Evolutionary conservation across 768 basidiomycete species (phyloP), one percentile per base, ranked within the genome.

Genomic region (Lepiota brunneoincarnata): DNA sequence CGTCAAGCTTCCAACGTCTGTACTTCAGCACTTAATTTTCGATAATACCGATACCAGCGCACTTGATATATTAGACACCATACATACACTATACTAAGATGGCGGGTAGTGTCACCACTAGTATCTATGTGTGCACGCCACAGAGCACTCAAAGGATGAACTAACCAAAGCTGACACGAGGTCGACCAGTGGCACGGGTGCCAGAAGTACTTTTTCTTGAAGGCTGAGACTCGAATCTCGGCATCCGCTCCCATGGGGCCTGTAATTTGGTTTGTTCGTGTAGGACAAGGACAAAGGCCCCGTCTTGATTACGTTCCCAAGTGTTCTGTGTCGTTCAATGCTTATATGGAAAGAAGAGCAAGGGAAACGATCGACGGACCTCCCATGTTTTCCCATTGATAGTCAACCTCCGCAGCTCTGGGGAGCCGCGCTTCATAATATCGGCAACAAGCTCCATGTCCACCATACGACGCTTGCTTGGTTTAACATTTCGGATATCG

Each of bases 301-400:
- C 35, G 1, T 48, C 37, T 36, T 48, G 28, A 3, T 45, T 41
- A 14, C 12, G 24, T 35, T 54, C 48, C 45, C 46, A 54, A 9
- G 39, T 15, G 41, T 50, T 36, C 53, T 54, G 15, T 3, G 20
- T 2, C n/a, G 2, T 14, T 31, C 20, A 20, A 18, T 18, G 6
- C 9, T 21, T 34, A 45, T 31, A 11, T 31, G n/a, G 24, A 28
- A 28, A 37, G 18, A 7, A 37, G 36, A 23, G 21, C 23, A 14
- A 26, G 23, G 14, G n/a, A 46, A 31, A 31, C n/a, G 34, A 5
- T 6, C 14, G 17, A 46, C 64, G 15, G 23, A 74, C 75, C 70
- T 74, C 67, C 67, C 71, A 73, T 24, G 42, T 50, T 35, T 58
- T 56, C 2, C 64, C 67, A 46, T 75, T 71, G n/a, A 76, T 51